A percentile compares a stretch with the other conserved stretches of the same genome.
Conservation (phyloP, 352 stramenopile genomes). For the Pythium dissotocum region DNA sequence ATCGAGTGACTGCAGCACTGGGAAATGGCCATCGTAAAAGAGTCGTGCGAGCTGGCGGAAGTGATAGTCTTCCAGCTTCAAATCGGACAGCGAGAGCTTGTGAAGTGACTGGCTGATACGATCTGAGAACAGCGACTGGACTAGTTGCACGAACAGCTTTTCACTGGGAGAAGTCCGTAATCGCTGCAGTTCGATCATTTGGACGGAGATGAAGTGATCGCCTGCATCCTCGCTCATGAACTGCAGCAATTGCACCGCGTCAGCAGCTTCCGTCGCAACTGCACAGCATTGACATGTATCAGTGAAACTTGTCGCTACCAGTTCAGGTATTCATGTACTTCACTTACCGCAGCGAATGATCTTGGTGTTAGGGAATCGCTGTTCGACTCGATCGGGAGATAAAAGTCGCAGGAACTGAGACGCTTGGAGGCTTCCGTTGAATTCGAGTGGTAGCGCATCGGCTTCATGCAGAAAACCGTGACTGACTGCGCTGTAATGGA, state of each 20-base stretch:
- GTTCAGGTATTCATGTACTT: not conserved
- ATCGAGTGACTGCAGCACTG: constrained; percentile 31
- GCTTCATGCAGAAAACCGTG: constrained; percentile 9
- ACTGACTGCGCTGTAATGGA: constrained; percentile 13
- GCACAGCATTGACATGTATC: not conserved
- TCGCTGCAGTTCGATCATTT: constrained; percentile 32
- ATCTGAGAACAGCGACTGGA: constrained; percentile 61
- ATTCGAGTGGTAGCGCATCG: constrained; percentile 16
- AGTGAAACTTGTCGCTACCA: not conserved
- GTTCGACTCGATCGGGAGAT: not conserved
- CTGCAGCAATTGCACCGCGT: constrained; percentile 34
- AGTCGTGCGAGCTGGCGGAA: constrained; percentile 47
- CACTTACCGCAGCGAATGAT: constrained; percentile 9
- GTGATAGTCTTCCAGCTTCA: constrained; percentile 45
- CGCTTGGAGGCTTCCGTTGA: not conserved
- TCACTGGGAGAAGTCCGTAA: constrained; percentile 30
- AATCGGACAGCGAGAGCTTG: constrained; percentile 36
- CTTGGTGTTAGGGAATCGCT: constrained; percentile 10
- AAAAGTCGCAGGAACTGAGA: constrained; percentile 6
- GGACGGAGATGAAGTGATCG: constrained; percentile 44
- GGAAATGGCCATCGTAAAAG: constrained; percentile 52
- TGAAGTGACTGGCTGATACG: constrained; percentile 39
- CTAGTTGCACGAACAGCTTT: constrained; percentile 40
- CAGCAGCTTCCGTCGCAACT: constrained; percentile 4
- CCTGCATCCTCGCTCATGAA: constrained; percentile 37